phyloP scores from a whole-genome alignment of 2,329 filamentous ascomycete species.

The Botrytis cinerea region DNA sequence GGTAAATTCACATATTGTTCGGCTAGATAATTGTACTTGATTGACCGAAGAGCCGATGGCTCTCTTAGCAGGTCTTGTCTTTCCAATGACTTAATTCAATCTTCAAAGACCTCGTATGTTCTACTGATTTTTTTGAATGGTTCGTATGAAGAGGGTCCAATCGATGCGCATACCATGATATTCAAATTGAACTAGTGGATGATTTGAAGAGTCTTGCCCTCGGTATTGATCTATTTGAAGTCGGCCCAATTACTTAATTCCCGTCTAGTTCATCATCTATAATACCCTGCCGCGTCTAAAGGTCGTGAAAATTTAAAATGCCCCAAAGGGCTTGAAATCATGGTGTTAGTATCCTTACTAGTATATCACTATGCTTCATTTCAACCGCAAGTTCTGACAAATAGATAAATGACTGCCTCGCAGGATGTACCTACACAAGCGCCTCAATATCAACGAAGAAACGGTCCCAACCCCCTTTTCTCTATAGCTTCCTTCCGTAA shows the following conservation, averaged over 20 bases:
- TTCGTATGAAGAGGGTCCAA: constrained; percentile 3
- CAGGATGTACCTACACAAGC: not conserved
- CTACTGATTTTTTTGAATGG: not conserved
- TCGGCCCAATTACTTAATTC: constrained; percentile 20
- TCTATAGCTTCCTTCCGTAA: not conserved
- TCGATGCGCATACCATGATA: constrained; percentile 13
- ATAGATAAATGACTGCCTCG: not conserved
- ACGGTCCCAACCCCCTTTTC: not conserved
- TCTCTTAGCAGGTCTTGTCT: constrained; percentile 8
- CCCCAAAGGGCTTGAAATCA: not conserved
- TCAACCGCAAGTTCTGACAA: not conserved
- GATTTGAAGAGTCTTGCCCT: not conserved
- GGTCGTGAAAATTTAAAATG: not conserved
- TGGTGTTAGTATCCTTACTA: not conserved
- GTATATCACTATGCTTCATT: not conserved
- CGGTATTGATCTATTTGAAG: not conserved
- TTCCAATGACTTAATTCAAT: constrained; percentile 6
- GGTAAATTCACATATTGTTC: not conserved
- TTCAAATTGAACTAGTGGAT: not conserved
- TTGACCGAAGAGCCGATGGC: constrained; percentile 15
- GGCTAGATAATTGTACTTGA: not conserved
- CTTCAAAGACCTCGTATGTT: not conserved
- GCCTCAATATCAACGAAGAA: not conserved
- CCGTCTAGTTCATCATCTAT: constrained; percentile 1
- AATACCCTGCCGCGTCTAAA: constrained; percentile 18